Evolutionary conservation across 495 filamentous ascomycete species (phyloP).

Genomic region (Penicillium tannophilum): DNA sequence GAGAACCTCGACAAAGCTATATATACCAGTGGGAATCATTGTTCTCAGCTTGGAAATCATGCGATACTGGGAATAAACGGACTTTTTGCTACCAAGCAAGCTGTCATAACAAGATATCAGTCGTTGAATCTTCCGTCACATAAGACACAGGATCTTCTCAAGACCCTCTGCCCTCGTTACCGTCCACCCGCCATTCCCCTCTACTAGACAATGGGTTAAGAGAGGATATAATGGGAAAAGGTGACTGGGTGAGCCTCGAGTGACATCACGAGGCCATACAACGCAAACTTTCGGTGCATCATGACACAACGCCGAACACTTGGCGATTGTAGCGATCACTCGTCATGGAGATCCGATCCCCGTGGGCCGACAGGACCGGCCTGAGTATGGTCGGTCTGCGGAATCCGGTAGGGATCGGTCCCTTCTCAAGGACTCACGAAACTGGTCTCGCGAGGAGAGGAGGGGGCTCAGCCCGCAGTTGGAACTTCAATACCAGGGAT

Average conservation of each 20-base stretch:
- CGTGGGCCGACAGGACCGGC: slow-evolving; percentile 25
- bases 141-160: slow-evolving; percentile 23
- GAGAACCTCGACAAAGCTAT: not conserved
- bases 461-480: slow-evolving; percentile 34
- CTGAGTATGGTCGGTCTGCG: slow-evolving; percentile 27
- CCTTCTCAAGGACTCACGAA: slow-evolving; percentile 35
- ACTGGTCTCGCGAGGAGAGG: slow-evolving; percentile 25
- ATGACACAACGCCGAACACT: slow-evolving; percentile 10
- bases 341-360: slow-evolving; percentile 29
- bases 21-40: slow-evolving; percentile 14
- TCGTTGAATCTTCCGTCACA: slow-evolving; percentile 34
- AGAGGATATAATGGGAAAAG: slow-evolving; percentile 3
- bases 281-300: slow-evolving; percentile 13
- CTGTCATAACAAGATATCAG: slow-evolving; percentile 38
- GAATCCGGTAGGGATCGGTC: slow-evolving; percentile 22
- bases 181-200: slow-evolving; percentile 16
- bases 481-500: slow-evolving; percentile 27
- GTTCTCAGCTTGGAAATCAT: slow-evolving; percentile 9
- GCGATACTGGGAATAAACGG: slow-evolving; percentile 29
- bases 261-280: slow-evolving; percentile 22
- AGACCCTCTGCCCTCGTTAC: slow-evolving; percentile 19
- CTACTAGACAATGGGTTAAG: slow-evolving; percentile 2
- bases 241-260: slow-evolving; percentile 13
- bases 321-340: slow-evolving; percentile 27
- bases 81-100: slow-evolving; percentile 39